Evolutionary conservation across 2,329 filamentous ascomycete genomes (phyloP).

Genomic region (Fusarium austroafricanum): DNA sequence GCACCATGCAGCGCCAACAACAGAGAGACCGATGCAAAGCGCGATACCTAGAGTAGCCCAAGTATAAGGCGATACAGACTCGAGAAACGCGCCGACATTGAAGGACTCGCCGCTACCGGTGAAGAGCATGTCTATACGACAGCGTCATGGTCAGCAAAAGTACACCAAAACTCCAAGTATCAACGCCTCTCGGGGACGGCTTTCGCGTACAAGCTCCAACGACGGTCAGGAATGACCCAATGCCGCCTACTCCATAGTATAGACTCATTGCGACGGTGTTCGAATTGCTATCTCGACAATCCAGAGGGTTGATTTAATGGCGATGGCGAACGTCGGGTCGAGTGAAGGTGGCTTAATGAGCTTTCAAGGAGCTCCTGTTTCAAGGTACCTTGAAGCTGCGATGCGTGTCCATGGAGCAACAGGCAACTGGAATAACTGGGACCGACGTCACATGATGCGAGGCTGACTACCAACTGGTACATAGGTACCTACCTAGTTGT

Average conservation of each 20-base stretch:
- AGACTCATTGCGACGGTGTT: constrained; percentile 71
- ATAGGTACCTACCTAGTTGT: too few species aligned
- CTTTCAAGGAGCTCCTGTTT: constrained; percentile 48
- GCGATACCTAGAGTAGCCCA: constrained; percentile 93
- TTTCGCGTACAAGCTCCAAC: constrained; percentile 80
- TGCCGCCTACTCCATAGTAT: constrained; percentile 75
- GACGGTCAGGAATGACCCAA: constrained; percentile 74
- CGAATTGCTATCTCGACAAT: constrained; percentile 41
- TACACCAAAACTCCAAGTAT: constrained; percentile 13
- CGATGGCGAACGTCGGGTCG: constrained; percentile 33
- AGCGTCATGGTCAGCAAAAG: constrained; percentile 35
- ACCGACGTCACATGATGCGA: constrained; percentile 53
- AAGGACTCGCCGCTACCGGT: constrained; percentile 96
- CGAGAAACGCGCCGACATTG: constrained; percentile 96
- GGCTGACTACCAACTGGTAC: too few species aligned
- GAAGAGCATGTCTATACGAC: constrained; percentile 90
- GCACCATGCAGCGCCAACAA: constrained; percentile 97
- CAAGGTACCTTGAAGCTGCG: constrained; percentile 43
- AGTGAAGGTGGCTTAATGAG: constrained; percentile 39
- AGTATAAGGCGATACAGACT: constrained; percentile 91
- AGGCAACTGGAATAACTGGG: constrained; percentile 42
- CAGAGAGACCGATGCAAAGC: constrained; percentile 94
- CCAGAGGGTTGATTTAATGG: constrained; percentile 30
- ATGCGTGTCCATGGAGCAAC: constrained; percentile 39
- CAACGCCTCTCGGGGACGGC: constrained; percentile 13